Evolutionary conservation across 129 eudicot genomes (phyloP).

Genomic region (Ambrosia trifida): DNA sequence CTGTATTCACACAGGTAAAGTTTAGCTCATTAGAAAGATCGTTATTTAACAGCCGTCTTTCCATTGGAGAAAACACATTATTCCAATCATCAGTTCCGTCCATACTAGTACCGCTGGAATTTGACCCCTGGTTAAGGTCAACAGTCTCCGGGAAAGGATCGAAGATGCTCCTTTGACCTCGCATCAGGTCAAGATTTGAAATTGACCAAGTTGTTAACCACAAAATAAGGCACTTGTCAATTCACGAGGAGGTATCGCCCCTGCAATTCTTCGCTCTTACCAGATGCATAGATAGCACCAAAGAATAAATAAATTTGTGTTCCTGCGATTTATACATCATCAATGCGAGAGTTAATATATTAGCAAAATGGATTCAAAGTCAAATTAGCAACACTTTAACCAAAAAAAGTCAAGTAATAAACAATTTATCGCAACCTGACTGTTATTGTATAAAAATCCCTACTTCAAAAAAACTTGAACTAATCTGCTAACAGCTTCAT

Average conservation of each 20-base stretch:
- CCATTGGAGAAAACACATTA: conserved; percentile 53
- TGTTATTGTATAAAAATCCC: conserved; percentile 3
- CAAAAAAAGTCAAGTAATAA: conserved; percentile 19
- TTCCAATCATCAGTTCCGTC: conserved; percentile 52
- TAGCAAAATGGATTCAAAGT: conserved; percentile 10
- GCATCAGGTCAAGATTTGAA: conserved; percentile 8
- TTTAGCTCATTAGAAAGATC: conserved; percentile 41
- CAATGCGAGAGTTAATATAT: conserved; percentile 1
- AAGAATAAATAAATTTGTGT: neutral
- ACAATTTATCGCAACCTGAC: neutral
- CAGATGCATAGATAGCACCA: conserved; percentile 9
- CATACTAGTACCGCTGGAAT: conserved; percentile 43
- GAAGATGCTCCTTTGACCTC: conserved; percentile 17
- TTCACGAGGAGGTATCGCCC: conserved; percentile 25
- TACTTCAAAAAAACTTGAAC: neutral
- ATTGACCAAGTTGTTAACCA: conserved; percentile 22
- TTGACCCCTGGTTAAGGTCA: conserved; percentile 68
- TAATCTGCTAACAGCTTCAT: conserved; percentile 17
- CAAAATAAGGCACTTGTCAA: no score
- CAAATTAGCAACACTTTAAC: conserved; percentile 25
- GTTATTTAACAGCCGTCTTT: conserved; percentile 52
- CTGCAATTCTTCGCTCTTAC: conserved; percentile 8
- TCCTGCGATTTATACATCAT: conserved; percentile 24
- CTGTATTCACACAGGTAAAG: conserved; percentile 31
- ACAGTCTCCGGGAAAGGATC: conserved; percentile 46